Evolutionary conservation across 2,329 filamentous ascomycete species (phyloP), one percentile per base, ranked within the genome.

Genomic region (Cladosporium sp.): DNA sequence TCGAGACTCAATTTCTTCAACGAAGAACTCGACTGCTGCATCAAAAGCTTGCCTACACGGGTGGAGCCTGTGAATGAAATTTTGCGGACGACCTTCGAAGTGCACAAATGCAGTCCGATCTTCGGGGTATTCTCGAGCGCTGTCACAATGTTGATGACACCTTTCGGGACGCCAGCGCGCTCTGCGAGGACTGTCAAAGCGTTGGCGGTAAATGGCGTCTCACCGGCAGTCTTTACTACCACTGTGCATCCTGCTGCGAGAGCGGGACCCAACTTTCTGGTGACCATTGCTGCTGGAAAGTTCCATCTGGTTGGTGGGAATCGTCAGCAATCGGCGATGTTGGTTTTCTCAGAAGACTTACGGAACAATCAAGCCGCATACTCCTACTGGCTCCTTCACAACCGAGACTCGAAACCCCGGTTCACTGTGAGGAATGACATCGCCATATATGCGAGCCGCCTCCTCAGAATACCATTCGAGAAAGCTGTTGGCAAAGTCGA

Each of bases 11-110:
- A 12, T 15, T 56, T 57, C 54, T 62, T 63, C 22, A 63, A 13
- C 3, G 54, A 58, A 13, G 52, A 41, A 7, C 54, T 50, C 18
- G 49, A 52, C 27, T 54, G 53, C 50, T 56, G 54, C n/a, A 54
- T 51, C n/a, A 64, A 38, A 22, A 60, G 49, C 41, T 59, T 62
- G n/a, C 61, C 61, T 3, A 62, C 59, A 4, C 43, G 49, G 7
- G 61, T 64, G 15, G 51, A 56, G 12, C 61, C 61, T n/a, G 61
- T 64, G 42, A 64, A 64, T 45, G 50, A 56, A 38, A 64, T 47
- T 47, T 64, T 63, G 8, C 52, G 48, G 13, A 64, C 60, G 18
- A 56, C 37, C 12, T n/a, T 29, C 2, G 40, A 30, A 9, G 51
- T 43, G 19, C 54, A 47, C 8, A 47, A 43, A 6, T 30, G 40